A percentile compares a stretch with the other conserved stretches of the same genome.
phyloP scores from a whole-genome alignment of 495 filamentous ascomycete species.

The Cryomyces minteri region DNA sequence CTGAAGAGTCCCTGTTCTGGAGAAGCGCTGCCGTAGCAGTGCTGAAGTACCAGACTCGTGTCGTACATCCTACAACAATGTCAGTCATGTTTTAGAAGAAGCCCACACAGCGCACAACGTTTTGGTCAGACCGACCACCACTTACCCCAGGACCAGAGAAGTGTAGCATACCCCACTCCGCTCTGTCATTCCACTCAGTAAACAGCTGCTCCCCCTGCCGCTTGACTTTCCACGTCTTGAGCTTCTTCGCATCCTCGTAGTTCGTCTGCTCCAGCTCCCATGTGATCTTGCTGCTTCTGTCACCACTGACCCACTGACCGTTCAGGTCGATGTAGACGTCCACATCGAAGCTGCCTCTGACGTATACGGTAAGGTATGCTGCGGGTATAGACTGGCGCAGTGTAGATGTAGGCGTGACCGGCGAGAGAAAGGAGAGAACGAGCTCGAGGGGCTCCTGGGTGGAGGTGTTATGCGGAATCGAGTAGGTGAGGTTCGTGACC shows the following conservation, averaged over 20 bases:
- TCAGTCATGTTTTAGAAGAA: background rate
- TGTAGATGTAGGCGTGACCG: constrained; percentile 83
- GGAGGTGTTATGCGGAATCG: constrained; percentile 28
- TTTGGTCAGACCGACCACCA: no score
- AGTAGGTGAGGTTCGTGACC: constrained; percentile 80
- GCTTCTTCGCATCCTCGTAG: constrained; percentile 14
- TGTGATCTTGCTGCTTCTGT: constrained; percentile 43
- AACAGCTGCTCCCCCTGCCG: constrained; percentile 46
- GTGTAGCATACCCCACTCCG: constrained; percentile 81
- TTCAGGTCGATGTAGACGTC: constrained; percentile 77
- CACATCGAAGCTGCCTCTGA: constrained; percentile 51
- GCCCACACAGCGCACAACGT: background rate
- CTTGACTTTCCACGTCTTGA: constrained; percentile 48
- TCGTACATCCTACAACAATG: constrained; percentile 27
- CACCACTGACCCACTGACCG: constrained; percentile 75
- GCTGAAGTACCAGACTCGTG: constrained; percentile 58
- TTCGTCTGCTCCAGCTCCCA: constrained; percentile 43
- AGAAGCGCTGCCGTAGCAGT: constrained; percentile 51
- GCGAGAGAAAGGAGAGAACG: constrained; percentile 74
- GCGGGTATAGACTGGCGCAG: constrained; percentile 82
- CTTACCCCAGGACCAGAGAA: constrained; percentile 50
- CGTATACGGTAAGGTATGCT: constrained; percentile 62
- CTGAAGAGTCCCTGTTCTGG: constrained; percentile 42
- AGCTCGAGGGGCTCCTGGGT: constrained; percentile 29
- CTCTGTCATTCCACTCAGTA: constrained; percentile 55